phyloP scores from a whole-genome alignment of 495 filamentous ascomycete species.

The Penicillium antarcticum region DNA sequence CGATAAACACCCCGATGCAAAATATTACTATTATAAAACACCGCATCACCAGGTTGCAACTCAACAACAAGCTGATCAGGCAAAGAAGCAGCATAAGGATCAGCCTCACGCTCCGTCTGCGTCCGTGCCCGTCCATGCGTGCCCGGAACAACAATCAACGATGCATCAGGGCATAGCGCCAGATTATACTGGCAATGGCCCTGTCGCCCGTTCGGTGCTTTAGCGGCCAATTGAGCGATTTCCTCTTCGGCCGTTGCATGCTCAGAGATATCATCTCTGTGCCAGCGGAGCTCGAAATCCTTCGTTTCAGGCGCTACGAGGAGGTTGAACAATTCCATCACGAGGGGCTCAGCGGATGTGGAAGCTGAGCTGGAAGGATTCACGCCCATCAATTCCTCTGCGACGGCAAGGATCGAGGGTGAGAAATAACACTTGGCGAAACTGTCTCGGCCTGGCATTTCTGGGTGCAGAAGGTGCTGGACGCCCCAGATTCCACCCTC shows the following conservation, averaged over 20 bases:
- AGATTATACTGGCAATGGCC: constrained; percentile 79
- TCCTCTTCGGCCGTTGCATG: constrained; percentile 56
- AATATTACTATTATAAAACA: constrained; percentile 89
- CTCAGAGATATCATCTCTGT: constrained; percentile 70
- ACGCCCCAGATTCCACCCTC: constrained; percentile 78
- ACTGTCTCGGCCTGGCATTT: constrained; percentile 47
- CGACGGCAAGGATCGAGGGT: constrained; percentile 51
- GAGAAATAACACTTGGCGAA: constrained; percentile 69
- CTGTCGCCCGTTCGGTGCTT: constrained; percentile 43
- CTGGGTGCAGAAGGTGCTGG: constrained; percentile 76
- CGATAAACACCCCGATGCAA: constrained; percentile 75
- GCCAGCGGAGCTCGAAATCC: constrained; percentile 71
- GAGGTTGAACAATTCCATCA: constrained; percentile 80
- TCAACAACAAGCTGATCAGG: constrained; percentile 60
- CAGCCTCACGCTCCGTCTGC: constrained; percentile 57
- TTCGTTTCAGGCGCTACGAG: constrained; percentile 61
- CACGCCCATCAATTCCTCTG: constrained; percentile 53
- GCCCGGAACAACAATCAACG: constrained; percentile 68
- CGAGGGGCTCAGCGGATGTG: constrained; percentile 45
- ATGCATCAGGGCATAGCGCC: constrained; percentile 63
- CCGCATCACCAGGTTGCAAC: constrained; percentile 67
- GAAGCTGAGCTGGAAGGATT: not conserved
- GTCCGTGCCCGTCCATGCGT: constrained; percentile 66
- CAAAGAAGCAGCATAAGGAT: constrained; percentile 52
- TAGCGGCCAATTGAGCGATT: constrained; percentile 34